phyloP scores from a whole-genome alignment of 2,329 filamentous ascomycete genomes.

The Daldinia sp. region DNA sequence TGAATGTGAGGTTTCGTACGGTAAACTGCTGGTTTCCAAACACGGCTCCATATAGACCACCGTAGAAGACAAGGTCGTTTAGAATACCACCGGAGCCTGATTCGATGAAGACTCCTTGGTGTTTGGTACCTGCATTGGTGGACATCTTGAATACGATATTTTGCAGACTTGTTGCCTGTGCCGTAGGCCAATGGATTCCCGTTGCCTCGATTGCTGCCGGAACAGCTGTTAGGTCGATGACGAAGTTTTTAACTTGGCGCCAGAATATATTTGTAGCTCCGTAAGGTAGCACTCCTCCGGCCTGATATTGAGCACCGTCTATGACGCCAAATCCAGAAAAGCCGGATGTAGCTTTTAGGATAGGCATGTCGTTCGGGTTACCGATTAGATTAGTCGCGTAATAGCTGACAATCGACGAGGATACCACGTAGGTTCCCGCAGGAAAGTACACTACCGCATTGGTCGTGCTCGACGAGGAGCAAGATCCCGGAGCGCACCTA shows the following conservation, averaged over 20 bases:
- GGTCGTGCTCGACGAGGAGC: slow-evolving; percentile 42
- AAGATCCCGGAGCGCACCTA: slow-evolving; percentile 42
- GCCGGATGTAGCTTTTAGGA: slow-evolving; percentile 60
- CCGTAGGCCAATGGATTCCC: slow-evolving; percentile 74
- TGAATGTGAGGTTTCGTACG: slow-evolving; percentile 72
- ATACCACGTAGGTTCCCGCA: slow-evolving; percentile 73
- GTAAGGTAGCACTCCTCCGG: slow-evolving; percentile 53
- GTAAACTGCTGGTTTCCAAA: slow-evolving; percentile 72
- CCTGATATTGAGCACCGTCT: slow-evolving; percentile 57
- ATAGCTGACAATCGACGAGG: slow-evolving; percentile 73
- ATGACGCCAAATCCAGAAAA: slow-evolving; percentile 60
- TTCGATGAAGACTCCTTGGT: slow-evolving; percentile 69
- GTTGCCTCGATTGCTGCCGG: slow-evolving; percentile 55
- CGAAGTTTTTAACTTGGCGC: slow-evolving; percentile 65
- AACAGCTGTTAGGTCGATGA: slow-evolving; percentile 63
- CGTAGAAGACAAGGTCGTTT: slow-evolving; percentile 74
- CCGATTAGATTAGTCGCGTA: slow-evolving; percentile 78
- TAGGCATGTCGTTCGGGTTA: slow-evolving; percentile 55
- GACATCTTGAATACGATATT: slow-evolving; percentile 66
- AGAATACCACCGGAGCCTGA: slow-evolving; percentile 72
- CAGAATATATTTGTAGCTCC: slow-evolving; percentile 67
- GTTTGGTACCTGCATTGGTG: slow-evolving; percentile 54
- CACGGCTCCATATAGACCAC: slow-evolving; percentile 72
- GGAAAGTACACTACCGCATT: slow-evolving; percentile 49
- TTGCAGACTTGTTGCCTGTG: slow-evolving; percentile 67